Evolutionary conservation across 768 basidiomycete genomes (phyloP), one percentile per base, ranked within the genome.

Genomic region (Pisolithus microcarpus): DNA sequence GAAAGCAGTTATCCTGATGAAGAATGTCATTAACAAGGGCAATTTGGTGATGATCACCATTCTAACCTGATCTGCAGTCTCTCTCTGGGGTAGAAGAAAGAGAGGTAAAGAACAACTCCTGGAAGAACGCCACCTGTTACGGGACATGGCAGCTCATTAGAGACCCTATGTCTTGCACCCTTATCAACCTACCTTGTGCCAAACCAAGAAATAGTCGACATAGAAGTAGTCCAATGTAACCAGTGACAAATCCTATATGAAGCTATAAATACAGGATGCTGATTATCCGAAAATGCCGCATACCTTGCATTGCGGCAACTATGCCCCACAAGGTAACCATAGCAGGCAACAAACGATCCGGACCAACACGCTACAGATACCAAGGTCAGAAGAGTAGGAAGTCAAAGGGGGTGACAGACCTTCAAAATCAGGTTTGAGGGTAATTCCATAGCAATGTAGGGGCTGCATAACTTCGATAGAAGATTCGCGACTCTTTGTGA

Each of bases 21-120:
- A 18, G 18, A 31, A 18, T 31, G 7, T 57, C 21, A 18, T 19
- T 2, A 53, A 21, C 43, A 18, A 16, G 7, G 21, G 58, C 49
- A 46, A 54, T 43, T 7, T 52, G 42, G 37, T 42, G 42, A n/a
- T 15, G 13, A 47, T 18, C 23, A 46, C 5, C 26, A 5, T 13
- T 38, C 38, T 23, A 11, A 53, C 61, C 59, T 57, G 26, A 63
- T 52, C 31, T 68, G 65, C 34, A 66, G 23, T 44, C 53, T 55
- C 31, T 47, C 48, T 5, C 66, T 68, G 7, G 70, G 70, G 43
- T 71, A 71, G 51, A 71, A 81, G 54, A 71, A 75, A 7, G 80
- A 81, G 4, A 81, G 68, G 54, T 80, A 81, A 3, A 82, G 68
- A n/a, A 79, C 74, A 16, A 81, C 69, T 4, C 80, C 79, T 34